Evolutionary conservation across 306 rosid genomes (phyloP).

Genomic region (Corylus heterophylla): DNA sequence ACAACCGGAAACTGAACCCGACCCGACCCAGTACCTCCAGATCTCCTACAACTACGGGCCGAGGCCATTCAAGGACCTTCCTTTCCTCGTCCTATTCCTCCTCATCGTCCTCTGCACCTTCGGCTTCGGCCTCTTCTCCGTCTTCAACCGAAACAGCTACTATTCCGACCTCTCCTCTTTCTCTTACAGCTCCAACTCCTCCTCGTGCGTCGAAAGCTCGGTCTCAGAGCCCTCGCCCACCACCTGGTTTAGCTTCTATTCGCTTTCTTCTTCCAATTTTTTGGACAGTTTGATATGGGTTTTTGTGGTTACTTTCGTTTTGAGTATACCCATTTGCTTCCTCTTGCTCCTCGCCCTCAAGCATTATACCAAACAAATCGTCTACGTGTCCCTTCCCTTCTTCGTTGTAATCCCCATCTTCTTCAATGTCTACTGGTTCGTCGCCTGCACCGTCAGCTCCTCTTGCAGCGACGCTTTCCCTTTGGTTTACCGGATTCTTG

Average conservation of each 20-base stretch:
- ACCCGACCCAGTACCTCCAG: constrained; percentile 62
- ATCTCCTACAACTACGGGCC: constrained; percentile 72
- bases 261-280: constrained; percentile 40
- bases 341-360: constrained; percentile 62
- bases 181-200: constrained; percentile 46
- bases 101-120: constrained; percentile 64
- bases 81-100: constrained; percentile 69
- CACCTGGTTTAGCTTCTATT: constrained; percentile 19
- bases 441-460: constrained; percentile 68
- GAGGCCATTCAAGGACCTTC: constrained; percentile 67
- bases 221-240: constrained; percentile 3
- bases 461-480: constrained; percentile 66
- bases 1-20: constrained; percentile 43
- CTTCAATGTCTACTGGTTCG: constrained; percentile 85
- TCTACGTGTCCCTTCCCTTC: constrained; percentile 70
- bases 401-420: constrained; percentile 68
- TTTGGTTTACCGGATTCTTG: constrained; percentile 57
- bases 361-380: constrained; percentile 76
- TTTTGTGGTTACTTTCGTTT: constrained; percentile 58
- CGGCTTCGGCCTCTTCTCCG: constrained; percentile 67
- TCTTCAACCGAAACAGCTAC: constrained; percentile 56
- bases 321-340: constrained; percentile 69
- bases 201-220: constrained; percentile 50
- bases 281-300: constrained; percentile 62
- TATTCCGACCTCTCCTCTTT: constrained; percentile 53